A percentile compares a stretch with the other conserved stretches of the same genome.
Evolutionary conservation across 2,329 filamentous ascomycete species (phyloP).

Genomic region (Chaetoscypha palmicola): DNA sequence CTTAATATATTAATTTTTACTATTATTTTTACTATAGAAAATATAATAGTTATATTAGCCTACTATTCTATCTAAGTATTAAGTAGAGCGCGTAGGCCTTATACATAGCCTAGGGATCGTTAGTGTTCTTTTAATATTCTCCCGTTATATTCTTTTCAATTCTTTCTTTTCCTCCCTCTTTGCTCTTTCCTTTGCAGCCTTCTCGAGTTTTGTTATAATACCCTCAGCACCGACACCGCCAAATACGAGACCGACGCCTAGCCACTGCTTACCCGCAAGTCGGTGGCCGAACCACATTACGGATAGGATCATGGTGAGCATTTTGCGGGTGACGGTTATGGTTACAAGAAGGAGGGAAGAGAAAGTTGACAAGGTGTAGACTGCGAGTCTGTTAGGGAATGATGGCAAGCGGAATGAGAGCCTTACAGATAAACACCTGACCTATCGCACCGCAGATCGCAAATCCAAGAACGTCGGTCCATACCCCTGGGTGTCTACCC

Average conservation of each 20-base stretch:
- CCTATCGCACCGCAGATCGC: constrained; percentile 84
- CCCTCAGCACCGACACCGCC: constrained; percentile 91
- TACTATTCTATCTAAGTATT: too few species aligned
- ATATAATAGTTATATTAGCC: too few species aligned
- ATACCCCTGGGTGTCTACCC: constrained; percentile 69
- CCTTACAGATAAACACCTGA: constrained; percentile 87
- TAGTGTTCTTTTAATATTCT: too few species aligned
- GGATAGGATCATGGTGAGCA: constrained; percentile 97
- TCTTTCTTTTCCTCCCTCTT: constrained; percentile 22
- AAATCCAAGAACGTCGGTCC: constrained; percentile 84
- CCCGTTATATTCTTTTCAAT: too few species aligned
- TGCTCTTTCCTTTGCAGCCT: constrained; percentile 62
- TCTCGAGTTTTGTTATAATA: constrained; percentile 71
- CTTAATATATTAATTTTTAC: too few species aligned
- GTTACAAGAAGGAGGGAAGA: constrained; percentile 88
- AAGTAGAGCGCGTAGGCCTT: too few species aligned
- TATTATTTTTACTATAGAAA: too few species aligned
- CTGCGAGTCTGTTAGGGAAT: constrained; percentile 32
- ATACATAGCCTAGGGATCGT: too few species aligned
- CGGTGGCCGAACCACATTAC: constrained; percentile 91
- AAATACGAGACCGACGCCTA: constrained; percentile 88
- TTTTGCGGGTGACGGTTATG: constrained; percentile 95
- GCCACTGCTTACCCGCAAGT: constrained; percentile 83
- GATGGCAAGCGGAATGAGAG: constrained; percentile 5
- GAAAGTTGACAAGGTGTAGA: constrained; percentile 90